Evolutionary conservation across 352 stramenopile genomes (phyloP).

Genomic region (Globisporangium takayamanum): DNA sequence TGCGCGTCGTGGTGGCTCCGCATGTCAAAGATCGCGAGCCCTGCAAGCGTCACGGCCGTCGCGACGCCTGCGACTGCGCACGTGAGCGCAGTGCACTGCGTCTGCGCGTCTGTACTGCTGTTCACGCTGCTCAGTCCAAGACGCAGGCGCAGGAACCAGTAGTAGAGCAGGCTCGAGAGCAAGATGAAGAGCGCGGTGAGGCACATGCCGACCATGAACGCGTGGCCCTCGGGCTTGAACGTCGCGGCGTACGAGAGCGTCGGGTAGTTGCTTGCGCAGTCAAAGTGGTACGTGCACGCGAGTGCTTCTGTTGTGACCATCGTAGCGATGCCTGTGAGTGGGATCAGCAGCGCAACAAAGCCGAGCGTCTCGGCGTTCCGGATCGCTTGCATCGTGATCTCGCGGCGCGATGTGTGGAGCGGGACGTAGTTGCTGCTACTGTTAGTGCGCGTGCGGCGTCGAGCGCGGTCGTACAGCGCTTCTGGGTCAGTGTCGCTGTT

Average conservation of each 20-base stretch:
- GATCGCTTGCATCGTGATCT: conserved; percentile 15
- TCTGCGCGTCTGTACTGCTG: background rate
- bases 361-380: conserved; percentile 48
- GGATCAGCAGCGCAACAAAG: conserved; percentile 64
- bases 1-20: conserved; percentile 61
- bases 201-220: conserved; percentile 76
- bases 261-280: conserved; percentile 63
- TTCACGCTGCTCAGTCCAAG: conserved; percentile 12
- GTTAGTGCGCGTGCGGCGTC: conserved; percentile 4
- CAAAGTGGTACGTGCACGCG: conserved; percentile 68
- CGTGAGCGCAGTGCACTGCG: conserved; percentile 10
- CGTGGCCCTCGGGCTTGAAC: conserved; percentile 59
- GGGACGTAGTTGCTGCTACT: background rate
- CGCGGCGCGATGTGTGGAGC: background rate
- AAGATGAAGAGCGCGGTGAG: conserved; percentile 73
- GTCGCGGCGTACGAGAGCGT: conserved; percentile 83
- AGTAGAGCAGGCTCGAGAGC: conserved; percentile 44
- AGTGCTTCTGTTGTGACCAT: conserved; percentile 68
- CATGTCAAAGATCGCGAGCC: conserved; percentile 77
- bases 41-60: conserved; percentile 42
- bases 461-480: background rate
- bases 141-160: conserved; percentile 61
- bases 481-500: background rate
- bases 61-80: conserved; percentile 26
- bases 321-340: conserved; percentile 57